These are phyloP conservation scores for Penicillium roqueforti DNA, from an alignment of 495 filamentous ascomycete genomes.

Conservation along the genomic window DNA sequence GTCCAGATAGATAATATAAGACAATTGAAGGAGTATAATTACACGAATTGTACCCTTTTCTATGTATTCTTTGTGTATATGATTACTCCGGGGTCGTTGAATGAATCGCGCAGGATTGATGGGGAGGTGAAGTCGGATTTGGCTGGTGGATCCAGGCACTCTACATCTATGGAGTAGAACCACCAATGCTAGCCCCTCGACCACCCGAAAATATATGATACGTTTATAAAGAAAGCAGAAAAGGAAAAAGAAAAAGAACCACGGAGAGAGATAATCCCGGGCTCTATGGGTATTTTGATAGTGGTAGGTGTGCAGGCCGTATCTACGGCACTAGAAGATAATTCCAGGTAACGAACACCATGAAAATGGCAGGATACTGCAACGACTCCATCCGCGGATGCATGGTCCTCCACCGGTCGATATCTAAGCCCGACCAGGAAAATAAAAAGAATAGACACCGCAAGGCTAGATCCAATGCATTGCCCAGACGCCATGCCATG, in stretches of 20 bases:
- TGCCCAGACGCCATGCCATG: constrained; percentile 22
- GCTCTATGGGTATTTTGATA: not conserved
- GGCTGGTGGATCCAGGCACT: not conserved
- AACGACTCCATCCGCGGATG: constrained; percentile 13
- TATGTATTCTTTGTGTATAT: not conserved
- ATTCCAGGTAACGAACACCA: constrained; percentile 7
- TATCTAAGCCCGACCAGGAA: constrained; percentile 11
- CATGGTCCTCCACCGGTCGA: constrained; percentile 1
- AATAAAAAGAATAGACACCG: constrained; percentile 13
- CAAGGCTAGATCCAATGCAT: constrained; percentile 24
- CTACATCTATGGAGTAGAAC: no score
- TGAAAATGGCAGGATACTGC: constrained; percentile 17
- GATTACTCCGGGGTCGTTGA: not conserved
- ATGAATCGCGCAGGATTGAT: not conserved
- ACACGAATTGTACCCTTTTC: no score
- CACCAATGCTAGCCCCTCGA: not conserved
- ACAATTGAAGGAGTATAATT: no score
- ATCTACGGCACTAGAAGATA: constrained; percentile 3
- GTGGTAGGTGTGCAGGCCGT: not conserved
- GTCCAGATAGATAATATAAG: not conserved
- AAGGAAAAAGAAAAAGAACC: not conserved
- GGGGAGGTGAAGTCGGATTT: not conserved
- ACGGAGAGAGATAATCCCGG: not conserved
- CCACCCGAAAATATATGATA: not conserved
- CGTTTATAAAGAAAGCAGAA: not conserved